phyloP scores from a whole-genome alignment of 306 rosid genomes.

The Quercus berberidifolia region DNA sequence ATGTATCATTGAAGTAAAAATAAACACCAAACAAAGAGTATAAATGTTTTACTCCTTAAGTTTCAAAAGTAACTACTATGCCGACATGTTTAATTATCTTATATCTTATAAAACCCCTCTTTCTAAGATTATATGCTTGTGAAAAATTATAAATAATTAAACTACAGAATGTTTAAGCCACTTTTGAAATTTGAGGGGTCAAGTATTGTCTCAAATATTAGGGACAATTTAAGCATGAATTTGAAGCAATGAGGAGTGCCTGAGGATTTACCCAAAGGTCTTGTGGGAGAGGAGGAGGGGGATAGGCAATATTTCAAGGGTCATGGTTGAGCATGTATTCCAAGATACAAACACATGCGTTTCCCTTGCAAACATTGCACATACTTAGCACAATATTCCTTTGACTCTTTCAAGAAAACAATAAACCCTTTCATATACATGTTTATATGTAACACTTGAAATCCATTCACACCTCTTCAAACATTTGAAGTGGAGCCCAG shows the following conservation, averaged over 20 bases:
- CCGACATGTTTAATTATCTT: not conserved
- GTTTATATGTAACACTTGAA: not conserved
- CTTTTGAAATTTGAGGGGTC: conserved; percentile 5
- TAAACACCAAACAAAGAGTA: not conserved
- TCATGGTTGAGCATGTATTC: conserved; percentile 3
- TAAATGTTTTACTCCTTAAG: not conserved
- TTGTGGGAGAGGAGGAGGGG: not conserved
- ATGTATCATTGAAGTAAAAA: not conserved
- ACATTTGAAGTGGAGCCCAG: conserved; percentile 88
- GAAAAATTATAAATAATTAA: not conserved
- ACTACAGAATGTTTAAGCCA: not conserved
- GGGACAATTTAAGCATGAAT: not conserved
- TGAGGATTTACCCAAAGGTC: not conserved
- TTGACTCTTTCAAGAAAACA: not conserved
- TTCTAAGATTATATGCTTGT: not conserved
- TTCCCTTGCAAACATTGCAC: not conserved
- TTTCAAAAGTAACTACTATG: not conserved
- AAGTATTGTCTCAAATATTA: not conserved
- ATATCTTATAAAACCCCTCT: not conserved
- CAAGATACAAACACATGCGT: conserved; percentile 1
- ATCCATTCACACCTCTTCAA: conserved; percentile 62
- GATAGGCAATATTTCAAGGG: not conserved
- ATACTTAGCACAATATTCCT: not conserved
- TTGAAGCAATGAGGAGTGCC: not conserved
- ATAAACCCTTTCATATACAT: too few species aligned